Evolutionary conservation across 371 early-diverging fungal species (phyloP).

Genomic region (Saksenaea oblongispora): DNA sequence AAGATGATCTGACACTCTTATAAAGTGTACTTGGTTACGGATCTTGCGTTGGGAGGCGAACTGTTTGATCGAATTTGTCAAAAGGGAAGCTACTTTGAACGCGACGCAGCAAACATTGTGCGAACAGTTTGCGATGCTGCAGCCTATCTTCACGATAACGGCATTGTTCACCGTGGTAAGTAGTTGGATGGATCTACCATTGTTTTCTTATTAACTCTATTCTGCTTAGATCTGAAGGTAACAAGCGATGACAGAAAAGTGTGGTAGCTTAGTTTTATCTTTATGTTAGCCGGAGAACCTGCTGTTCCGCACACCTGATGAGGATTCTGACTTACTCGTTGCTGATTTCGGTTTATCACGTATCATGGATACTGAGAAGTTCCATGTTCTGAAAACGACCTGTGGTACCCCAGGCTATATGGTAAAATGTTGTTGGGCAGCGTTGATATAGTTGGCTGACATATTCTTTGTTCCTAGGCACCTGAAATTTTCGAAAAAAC

Average conservation of each 20-base stretch:
- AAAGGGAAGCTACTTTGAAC: conserved; percentile 79
- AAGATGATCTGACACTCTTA: not conserved
- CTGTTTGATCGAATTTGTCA: conserved; percentile 88
- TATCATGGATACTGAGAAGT: conserved; percentile 80
- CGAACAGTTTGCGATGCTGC: conserved; percentile 76
- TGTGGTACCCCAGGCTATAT: conserved; percentile 91
- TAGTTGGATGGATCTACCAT: not conserved
- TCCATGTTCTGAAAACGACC: conserved; percentile 75
- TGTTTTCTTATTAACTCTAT: not conserved
- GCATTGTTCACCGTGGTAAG: conserved; percentile 87
- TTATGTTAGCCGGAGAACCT: conserved; percentile 80
- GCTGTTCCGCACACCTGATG: conserved; percentile 76
- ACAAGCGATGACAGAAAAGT: not conserved
- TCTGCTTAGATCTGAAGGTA: not conserved
- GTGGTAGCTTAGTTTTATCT: not conserved
- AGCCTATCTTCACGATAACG: conserved; percentile 81
- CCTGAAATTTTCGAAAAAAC: conserved; percentile 81
- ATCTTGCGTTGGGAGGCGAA: conserved; percentile 91
- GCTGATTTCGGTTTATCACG: conserved; percentile 90
- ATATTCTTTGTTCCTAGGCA: conserved; percentile 38
- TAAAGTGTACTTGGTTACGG: conserved; percentile 86
- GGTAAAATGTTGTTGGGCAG: conserved; percentile 18
- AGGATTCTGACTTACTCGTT: conserved; percentile 74
- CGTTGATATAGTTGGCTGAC: not conserved
- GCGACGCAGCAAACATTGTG: conserved; percentile 83